phyloP scores from a whole-genome alignment of 2,329 filamentous ascomycete species.

The Aspergillus melleus region DNA sequence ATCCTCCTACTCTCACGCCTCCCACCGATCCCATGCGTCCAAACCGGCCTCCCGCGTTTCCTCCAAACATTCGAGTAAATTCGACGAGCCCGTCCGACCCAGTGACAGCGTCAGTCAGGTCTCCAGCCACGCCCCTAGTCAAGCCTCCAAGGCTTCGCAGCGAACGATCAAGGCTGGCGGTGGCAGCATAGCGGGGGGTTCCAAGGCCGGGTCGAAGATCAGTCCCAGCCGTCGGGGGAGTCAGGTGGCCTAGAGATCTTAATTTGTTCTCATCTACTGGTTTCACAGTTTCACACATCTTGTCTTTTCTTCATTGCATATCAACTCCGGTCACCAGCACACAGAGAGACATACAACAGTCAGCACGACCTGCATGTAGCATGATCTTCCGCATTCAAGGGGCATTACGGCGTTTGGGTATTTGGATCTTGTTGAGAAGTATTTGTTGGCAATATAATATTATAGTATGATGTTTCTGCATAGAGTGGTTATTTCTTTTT shows the following conservation, averaged over 20 bases:
- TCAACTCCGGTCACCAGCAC: not conserved
- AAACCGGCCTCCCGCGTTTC: slow-evolving; percentile 28
- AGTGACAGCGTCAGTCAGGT: slow-evolving; percentile 44
- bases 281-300: not conserved
- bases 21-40: slow-evolving; percentile 27
- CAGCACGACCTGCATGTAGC: not conserved
- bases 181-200: slow-evolving; percentile 18
- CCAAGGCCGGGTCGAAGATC: slow-evolving; percentile 26
- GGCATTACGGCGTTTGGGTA: not conserved
- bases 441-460: not conserved
- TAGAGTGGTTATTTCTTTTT: not conserved
- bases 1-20: slow-evolving; percentile 30
- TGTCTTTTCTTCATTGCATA: not conserved
- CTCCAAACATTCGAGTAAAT: slow-evolving; percentile 35
- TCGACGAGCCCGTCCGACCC: slow-evolving; percentile 39
- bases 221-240: slow-evolving; percentile 32
- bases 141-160: slow-evolving; percentile 28
- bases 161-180: slow-evolving; percentile 34
- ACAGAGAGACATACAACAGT: not conserved
- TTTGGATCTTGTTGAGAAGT: not conserved
- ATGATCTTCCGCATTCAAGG: not conserved
- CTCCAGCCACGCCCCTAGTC: slow-evolving; percentile 28
- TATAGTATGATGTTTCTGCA: not conserved
- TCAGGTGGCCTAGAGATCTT: slow-evolving; percentile 24
- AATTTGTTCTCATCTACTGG: not conserved